Conservation (phyloP, 2,329 filamentous ascomycete genomes). For the Colletotrichum coccodes region DNA sequence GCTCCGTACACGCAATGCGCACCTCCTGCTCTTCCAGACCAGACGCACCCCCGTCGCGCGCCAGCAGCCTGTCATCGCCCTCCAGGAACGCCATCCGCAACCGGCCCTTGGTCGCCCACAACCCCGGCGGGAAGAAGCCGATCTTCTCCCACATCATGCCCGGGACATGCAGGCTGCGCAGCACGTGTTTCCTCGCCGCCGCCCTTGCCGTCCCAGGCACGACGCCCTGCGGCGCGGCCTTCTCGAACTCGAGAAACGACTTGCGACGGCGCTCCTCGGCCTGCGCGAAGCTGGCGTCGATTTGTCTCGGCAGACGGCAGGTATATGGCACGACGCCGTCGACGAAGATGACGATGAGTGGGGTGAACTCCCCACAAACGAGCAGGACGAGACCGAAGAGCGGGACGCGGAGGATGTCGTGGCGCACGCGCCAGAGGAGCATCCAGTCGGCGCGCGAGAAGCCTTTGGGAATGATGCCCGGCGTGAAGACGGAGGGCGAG, state of each 20-base stretch:
- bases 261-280: slow-evolving; percentile 61
- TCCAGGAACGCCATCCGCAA: slow-evolving; percentile 71
- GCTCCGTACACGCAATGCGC: slow-evolving; percentile 75
- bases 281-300: slow-evolving; percentile 65
- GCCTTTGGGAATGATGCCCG: slow-evolving; percentile 44
- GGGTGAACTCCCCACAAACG: slow-evolving; percentile 87
- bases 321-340: slow-evolving; percentile 79
- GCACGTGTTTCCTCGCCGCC: slow-evolving; percentile 49
- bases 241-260: slow-evolving; percentile 57
- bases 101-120: slow-evolving; percentile 65
- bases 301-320: slow-evolving; percentile 84
- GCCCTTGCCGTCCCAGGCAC: slow-evolving; percentile 34
- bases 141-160: slow-evolving; percentile 60
- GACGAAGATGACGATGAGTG: slow-evolving; percentile 78
- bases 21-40: slow-evolving; percentile 73
- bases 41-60: slow-evolving; percentile 67
- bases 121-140: slow-evolving; percentile 55
- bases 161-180: slow-evolving; percentile 57
- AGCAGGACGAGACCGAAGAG: slow-evolving; percentile 81
- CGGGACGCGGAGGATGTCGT: slow-evolving; percentile 82
- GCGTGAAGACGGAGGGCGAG: slow-evolving; percentile 51
- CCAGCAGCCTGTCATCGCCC: slow-evolving; percentile 77
- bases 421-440: slow-evolving; percentile 72
- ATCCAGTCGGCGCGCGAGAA: slow-evolving; percentile 76
- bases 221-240: slow-evolving; percentile 46